Evolutionary conservation across 2,329 filamentous ascomycete species (phyloP), one percentile per base, ranked within the genome.

Genomic region (Penicillium sclerotiorum): DNA sequence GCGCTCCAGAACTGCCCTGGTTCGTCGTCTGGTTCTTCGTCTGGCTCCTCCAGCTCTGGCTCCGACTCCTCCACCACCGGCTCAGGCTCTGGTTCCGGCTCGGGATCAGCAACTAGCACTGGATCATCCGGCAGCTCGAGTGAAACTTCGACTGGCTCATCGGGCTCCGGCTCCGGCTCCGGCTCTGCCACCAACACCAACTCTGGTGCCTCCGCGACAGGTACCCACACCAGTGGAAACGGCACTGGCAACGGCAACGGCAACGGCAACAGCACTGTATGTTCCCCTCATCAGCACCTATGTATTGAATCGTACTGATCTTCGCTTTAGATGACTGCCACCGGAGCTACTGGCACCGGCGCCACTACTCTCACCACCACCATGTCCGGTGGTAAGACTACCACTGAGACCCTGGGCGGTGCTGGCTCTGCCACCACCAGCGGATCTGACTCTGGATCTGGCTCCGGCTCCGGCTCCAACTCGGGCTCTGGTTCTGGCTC

Each of bases 1-100:
- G 73, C 69, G 33, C 52, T 66, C n/a, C 50, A 52, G 20, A 63
- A 70, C 49, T 77, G 74, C 58, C 63, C 66, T 50, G 18, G 43
- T 28, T 28, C 25, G 6, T 28, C 25, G 21, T 54, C 57, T 5
- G 33, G 37, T 20, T 17, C 58, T 32, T 52, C 55, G 25, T 55
- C 45, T 30, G 30, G 17, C 45, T 49, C 53, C 41, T 45, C 45
- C 38, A n/a, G 43, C 23, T 55, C 57, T 5, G 33, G 37, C 22
- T 21, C 45, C 32, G 30, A 15, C 43, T 49, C 53, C 39, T 42
- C 45, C 37, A n/a, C 41, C 9, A 49, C 50, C 32, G 32, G 7
- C 25, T 45, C 54, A 27, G 48, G 52, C 37, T 49, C 59, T 33
- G 53, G 49, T 15, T 63, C 61, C 28, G 40, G 39, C 28, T 53